Base-by-base conservation (phyloP, 164 flowering plant species). In the Vitis labrusca region DNA sequence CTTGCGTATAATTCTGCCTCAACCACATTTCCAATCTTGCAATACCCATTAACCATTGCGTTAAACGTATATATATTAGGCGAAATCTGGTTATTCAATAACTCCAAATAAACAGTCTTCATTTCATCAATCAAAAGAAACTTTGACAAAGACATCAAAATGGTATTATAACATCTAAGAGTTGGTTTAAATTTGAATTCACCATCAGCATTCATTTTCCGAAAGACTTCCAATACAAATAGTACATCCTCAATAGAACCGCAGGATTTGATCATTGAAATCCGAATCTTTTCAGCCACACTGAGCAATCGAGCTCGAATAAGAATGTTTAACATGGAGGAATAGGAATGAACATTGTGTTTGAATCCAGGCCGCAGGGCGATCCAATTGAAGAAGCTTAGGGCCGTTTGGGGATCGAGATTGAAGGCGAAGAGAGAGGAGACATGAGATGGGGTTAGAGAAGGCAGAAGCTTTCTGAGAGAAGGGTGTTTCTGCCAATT, bases 21-120 rank as follows among this genome's bases (percentile, higher is more conserved):
- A 12, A 19, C 72, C 48, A 93, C 82, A 78, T 88, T 75, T 48
- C 86, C 94, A 52, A 77, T 57, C 76, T 91, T 88, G 70, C 98
- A 92, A 64, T 83, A 82, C n/a, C 50, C 92, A 80, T 89, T 86
- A 23, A 93, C 78, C 93, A 93, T 87, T 0, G 91, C 81, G 75
- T 93, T 93, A 60, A 78, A 86, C 0, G 93, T 88, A 50, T 82
- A 83, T 9, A 89, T 80, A 76, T 89, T 87, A 0, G 94, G 97
- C 3, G 64, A 16, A 50, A 91, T 66, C 74, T 61, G 74, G 68
- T 81, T 82, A 23, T 73, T 77, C 78, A 85, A 77, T 83, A 88
- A 82, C 72, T 83, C 86, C 13, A 50, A 30, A 79, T 80, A 91
- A 63, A 93, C 85, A 57, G 32, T 59, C 60, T 78, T 81, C 93